Evolutionary conservation across 1,139 yeast species (phyloP).

Genomic region (Taphrina flavorubra): DNA sequence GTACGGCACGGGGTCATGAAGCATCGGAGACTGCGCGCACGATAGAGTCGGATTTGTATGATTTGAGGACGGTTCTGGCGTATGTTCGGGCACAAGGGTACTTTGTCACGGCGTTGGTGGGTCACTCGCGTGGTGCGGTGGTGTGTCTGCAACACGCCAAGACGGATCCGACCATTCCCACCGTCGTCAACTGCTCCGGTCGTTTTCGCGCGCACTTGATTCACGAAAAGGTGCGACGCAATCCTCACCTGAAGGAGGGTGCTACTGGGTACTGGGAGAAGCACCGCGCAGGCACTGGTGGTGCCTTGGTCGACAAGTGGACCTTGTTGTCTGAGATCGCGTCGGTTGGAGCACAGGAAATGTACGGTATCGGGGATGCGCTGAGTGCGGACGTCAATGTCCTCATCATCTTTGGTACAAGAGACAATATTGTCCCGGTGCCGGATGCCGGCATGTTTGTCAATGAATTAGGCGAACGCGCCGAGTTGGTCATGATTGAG

Average conservation of each 20-base stretch:
- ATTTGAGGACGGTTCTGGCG: constrained; percentile 49
- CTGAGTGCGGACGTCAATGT: constrained; percentile 52
- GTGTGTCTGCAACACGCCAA: constrained; percentile 43
- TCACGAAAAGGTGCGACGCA: constrained; percentile 48
- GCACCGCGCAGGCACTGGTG: constrained; percentile 36
- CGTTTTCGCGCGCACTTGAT: constrained; percentile 56
- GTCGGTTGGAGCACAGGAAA: constrained; percentile 36
- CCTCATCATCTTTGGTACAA: constrained; percentile 71
- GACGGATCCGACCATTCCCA: constrained; percentile 61
- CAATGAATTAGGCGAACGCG: constrained; percentile 63
- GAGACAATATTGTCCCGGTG: constrained; percentile 69
- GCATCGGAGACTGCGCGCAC: constrained; percentile 71
- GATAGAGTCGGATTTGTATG: constrained; percentile 61
- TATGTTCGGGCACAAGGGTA: constrained; percentile 49
- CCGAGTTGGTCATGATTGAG: constrained; percentile 63
- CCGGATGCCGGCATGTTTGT: constrained; percentile 67
- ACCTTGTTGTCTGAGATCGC: constrained; percentile 34
- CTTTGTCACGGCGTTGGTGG: constrained; percentile 56
- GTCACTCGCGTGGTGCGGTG: constrained; percentile 69
- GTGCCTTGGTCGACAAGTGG: constrained; percentile 34
- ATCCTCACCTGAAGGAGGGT: constrained; percentile 29
- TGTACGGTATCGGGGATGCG: constrained; percentile 21
- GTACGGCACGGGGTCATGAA: constrained; percentile 49
- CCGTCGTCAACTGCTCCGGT: constrained; percentile 73
- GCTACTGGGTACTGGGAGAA: constrained; percentile 34